Evolutionary conservation across 305 asterid species (phyloP).

Genomic region (Solanum hybrid): DNA sequence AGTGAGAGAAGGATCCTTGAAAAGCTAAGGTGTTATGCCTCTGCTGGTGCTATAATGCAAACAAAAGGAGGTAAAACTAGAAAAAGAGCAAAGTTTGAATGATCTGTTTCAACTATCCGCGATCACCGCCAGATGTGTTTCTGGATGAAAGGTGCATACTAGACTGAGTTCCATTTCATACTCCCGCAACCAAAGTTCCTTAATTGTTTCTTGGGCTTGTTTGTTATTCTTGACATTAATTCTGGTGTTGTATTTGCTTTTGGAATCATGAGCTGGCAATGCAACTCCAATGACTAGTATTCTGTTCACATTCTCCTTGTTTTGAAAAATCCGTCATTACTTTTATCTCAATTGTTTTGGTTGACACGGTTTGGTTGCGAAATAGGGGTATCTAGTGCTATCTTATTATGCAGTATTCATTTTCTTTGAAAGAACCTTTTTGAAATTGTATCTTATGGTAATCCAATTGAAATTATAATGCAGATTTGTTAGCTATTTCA

Average conservation of each 20-base stretch:
- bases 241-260: neutral
- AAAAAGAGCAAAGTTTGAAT: neutral
- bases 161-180: neutral
- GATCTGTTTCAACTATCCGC: neutral
- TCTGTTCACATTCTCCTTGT: neutral
- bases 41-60: slow-evolving; percentile 20
- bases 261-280: neutral
- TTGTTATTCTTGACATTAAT: neutral
- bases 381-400: neutral
- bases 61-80: slow-evolving; percentile 10
- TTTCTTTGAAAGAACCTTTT: neutral
- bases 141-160: neutral
- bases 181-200: neutral
- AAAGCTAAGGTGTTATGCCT: slow-evolving; percentile 51
- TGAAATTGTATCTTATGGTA: neutral
- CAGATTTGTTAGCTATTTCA: neutral
- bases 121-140: neutral
- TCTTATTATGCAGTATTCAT: neutral
- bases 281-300: neutral
- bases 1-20: slow-evolving; percentile 73
- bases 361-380: neutral
- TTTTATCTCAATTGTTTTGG: neutral
- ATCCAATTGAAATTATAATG: neutral
- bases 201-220: neutral
- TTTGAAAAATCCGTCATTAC: neutral